A percentile compares a stretch with the other conserved stretches of the same genome.
phyloP scores from a whole-genome alignment of 495 filamentous ascomycete species.

The Parmelia sp. region DNA sequence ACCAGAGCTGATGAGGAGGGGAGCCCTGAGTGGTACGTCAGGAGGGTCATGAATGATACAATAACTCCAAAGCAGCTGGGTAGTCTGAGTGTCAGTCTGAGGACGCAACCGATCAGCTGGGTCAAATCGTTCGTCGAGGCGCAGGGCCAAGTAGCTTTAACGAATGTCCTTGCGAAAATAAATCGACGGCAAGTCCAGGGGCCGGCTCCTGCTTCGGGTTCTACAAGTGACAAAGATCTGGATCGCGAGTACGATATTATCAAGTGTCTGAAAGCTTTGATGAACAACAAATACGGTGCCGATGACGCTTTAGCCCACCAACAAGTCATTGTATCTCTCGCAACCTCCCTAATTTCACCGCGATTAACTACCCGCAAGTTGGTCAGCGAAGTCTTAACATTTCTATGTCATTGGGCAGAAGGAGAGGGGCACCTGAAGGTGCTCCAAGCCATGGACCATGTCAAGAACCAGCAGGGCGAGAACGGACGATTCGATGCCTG shows the following conservation, averaged over 20 bases:
- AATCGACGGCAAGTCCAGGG: slow-evolving; percentile 78
- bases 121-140: slow-evolving; percentile 95
- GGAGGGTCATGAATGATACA: slow-evolving; percentile 90
- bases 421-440: slow-evolving; percentile 95
- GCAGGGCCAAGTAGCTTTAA: slow-evolving; percentile 92
- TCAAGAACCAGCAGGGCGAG: slow-evolving; percentile 83
- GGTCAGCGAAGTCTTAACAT: slow-evolving; percentile 93
- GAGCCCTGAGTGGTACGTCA: slow-evolving; percentile 96
- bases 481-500: slow-evolving; percentile 96
- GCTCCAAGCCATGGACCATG: slow-evolving; percentile 83
- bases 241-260: slow-evolving; percentile 96
- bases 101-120: slow-evolving; percentile 96
- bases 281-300: slow-evolving; percentile 99
- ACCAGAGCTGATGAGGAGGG: slow-evolving; percentile 84
- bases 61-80: slow-evolving; percentile 87
- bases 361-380: slow-evolving; percentile 88
- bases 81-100: slow-evolving; percentile 84
- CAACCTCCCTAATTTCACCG: slow-evolving; percentile 79
- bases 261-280: slow-evolving; percentile 92
- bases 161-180: slow-evolving; percentile 87
- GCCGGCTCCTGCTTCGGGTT: slow-evolving; percentile 54
- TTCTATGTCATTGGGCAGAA: slow-evolving; percentile 92
- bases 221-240: slow-evolving; percentile 74
- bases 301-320: slow-evolving; percentile 93
- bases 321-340: slow-evolving; percentile 80